Conservation (phyloP, 2,329 filamentous ascomycete genomes). For the Gremmenia infestans region DNA sequence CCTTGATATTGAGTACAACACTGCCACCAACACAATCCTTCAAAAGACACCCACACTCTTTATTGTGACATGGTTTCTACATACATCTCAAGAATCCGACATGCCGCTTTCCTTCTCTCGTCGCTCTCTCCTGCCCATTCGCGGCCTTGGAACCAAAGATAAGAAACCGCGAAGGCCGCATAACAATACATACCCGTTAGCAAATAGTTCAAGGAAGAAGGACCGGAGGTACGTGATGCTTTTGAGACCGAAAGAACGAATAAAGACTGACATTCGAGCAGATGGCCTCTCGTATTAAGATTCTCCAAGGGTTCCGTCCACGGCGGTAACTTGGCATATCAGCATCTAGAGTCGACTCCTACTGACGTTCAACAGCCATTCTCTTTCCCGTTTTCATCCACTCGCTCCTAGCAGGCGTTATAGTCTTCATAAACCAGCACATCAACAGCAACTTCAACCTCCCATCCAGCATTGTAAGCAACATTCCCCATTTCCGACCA, state of each 20-base stretch:
- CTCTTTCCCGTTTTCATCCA: slow-evolving; percentile 52
- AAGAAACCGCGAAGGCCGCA: slow-evolving; percentile 8
- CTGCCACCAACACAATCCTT: neutral
- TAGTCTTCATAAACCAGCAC: slow-evolving; percentile 53
- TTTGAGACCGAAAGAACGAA: neutral
- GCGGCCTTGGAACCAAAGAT: slow-evolving; percentile 12
- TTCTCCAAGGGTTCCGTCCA: slow-evolving; percentile 63
- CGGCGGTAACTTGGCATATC: slow-evolving; percentile 24
- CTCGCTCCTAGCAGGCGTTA: slow-evolving; percentile 50
- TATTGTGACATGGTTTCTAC: slow-evolving; percentile 2
- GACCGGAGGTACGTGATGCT: slow-evolving; percentile 23
- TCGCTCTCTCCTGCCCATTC: slow-evolving; percentile 20
- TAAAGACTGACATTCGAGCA: slow-evolving; percentile 27
- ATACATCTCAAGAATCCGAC: slow-evolving; percentile 2
- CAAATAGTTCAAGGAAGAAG: slow-evolving; percentile 27
- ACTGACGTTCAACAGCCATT: slow-evolving; percentile 38
- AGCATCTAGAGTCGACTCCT: neutral
- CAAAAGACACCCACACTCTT: neutral
- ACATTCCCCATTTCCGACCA: neutral
- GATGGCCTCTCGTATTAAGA: slow-evolving; percentile 58
- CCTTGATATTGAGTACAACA: neutral
- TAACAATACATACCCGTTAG: slow-evolving; percentile 21
- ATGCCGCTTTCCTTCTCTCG: slow-evolving; percentile 21
- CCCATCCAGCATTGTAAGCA: slow-evolving; percentile 50
- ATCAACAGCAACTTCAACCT: slow-evolving; percentile 47